phyloP scores from a whole-genome alignment of 768 basidiomycete genomes.

The Myochromella boudieri region DNA sequence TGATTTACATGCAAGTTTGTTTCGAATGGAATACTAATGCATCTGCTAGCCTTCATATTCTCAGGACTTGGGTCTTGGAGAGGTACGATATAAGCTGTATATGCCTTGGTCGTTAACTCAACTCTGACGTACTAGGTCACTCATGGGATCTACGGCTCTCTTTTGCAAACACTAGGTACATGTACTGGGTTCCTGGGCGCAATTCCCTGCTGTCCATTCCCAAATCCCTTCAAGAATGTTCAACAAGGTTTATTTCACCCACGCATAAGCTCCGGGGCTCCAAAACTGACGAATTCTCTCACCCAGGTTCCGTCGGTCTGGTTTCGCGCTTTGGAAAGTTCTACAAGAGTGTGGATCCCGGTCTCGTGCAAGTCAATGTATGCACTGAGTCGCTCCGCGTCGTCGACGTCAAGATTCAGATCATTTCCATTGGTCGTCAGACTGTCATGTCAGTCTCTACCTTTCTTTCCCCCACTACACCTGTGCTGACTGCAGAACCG shows the following conservation, averaged over 20 bases:
- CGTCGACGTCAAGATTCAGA: conserved; percentile 96
- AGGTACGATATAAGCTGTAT: conserved; percentile 31
- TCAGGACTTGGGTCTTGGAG: conserved; percentile 77
- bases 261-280: not conserved
- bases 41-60: conserved; percentile 78
- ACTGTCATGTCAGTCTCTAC: conserved; percentile 65
- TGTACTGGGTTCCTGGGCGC: conserved; percentile 71
- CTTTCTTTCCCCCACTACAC: not conserved
- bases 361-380: conserved; percentile 89
- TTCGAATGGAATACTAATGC: not conserved
- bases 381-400: conserved; percentile 86
- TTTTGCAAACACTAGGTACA: conserved; percentile 69
- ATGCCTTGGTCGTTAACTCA: not conserved
- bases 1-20: conserved; percentile 10
- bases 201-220: conserved; percentile 80
- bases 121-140: conserved; percentile 48
- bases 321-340: conserved; percentile 94
- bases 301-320: conserved; percentile 80
- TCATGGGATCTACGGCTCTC: conserved; percentile 84
- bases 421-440: conserved; percentile 83
- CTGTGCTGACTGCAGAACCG: not conserved
- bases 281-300: conserved; percentile 21
- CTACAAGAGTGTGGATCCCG: conserved; percentile 94
- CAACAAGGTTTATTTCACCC: conserved; percentile 65
- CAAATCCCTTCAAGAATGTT: conserved; percentile 85